Evolutionary conservation across 495 filamentous ascomycete species (phyloP).

Genomic region (Penicillium coprophilum): DNA sequence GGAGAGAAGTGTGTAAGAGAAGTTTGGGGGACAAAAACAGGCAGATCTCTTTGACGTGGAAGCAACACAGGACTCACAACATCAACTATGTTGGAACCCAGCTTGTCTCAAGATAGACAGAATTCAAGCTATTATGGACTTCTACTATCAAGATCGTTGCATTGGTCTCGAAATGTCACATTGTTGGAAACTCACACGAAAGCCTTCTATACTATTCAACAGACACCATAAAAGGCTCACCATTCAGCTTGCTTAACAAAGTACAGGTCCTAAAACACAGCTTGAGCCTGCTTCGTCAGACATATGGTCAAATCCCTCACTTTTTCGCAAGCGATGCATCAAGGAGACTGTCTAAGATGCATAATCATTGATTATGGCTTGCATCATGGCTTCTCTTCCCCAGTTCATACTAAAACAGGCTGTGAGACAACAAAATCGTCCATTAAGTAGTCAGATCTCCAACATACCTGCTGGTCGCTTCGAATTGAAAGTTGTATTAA

Average conservation of each 20-base stretch:
- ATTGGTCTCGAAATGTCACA: neutral
- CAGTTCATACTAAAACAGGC: slow-evolving; percentile 21
- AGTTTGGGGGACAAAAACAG: neutral
- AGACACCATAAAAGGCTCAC: neutral
- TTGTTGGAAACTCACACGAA: neutral
- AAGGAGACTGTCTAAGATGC: slow-evolving; percentile 41
- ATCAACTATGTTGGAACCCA: neutral
- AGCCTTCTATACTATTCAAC: neutral
- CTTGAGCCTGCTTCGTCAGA: slow-evolving; percentile 30
- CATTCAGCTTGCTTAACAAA: neutral
- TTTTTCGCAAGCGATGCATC: slow-evolving; percentile 41
- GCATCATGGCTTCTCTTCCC: slow-evolving; percentile 27
- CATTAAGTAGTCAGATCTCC: slow-evolving; percentile 6
- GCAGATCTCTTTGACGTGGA: neutral
- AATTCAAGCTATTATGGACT: neutral
- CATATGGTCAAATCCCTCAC: slow-evolving; percentile 44
- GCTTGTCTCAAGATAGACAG: neutral
- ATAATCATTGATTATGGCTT: slow-evolving; percentile 33
- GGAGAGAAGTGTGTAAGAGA: neutral
- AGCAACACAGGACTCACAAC: neutral
- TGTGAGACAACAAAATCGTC: neutral
- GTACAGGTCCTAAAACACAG: slow-evolving; percentile 23
- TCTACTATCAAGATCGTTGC: neutral
- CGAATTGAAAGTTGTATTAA: no score
- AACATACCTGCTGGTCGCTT: slow-evolving; percentile 30